phyloP scores from a whole-genome alignment of 2,329 filamentous ascomycete species.

The Monosporascus cannonballus region DNA sequence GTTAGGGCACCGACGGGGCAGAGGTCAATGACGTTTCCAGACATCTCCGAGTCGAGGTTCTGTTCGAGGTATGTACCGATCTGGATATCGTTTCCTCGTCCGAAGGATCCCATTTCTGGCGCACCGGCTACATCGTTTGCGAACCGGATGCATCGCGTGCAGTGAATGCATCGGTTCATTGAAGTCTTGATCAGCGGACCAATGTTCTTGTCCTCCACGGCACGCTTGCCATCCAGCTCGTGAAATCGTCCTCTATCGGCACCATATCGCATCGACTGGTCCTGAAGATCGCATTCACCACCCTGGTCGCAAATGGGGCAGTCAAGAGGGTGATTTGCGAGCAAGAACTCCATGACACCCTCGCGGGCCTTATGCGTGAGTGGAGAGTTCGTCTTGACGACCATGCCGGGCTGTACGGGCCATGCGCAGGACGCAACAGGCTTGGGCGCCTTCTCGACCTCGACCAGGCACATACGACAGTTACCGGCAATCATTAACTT shows the following conservation, averaged over 20 bases:
- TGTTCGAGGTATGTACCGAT: conserved; percentile 97
- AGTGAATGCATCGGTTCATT: conserved; percentile 99
- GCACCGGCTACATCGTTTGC: conserved; percentile 96
- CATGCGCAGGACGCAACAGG: conserved; percentile 97
- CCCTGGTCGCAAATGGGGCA: conserved; percentile 98
- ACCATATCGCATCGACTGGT: conserved; percentile 98
- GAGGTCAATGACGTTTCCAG: conserved; percentile 94
- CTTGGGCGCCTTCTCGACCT: conserved; percentile 94
- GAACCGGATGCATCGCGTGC: conserved; percentile 95
- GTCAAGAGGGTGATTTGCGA: conserved; percentile 93
- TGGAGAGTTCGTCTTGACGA: conserved; percentile 96
- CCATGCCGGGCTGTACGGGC: conserved; percentile 98
- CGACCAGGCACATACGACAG: conserved; percentile 98
- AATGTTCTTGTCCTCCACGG: conserved; percentile 99
- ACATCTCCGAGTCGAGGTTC: conserved; percentile 89
- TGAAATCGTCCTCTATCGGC: conserved; percentile 95
- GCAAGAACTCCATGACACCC: conserved; percentile 97
- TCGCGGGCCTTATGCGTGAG: conserved; percentile 96
- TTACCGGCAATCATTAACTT: conserved; percentile 99
- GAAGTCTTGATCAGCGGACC: conserved; percentile 97
- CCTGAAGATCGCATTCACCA: conserved; percentile 97
- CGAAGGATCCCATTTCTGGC: conserved; percentile 87
- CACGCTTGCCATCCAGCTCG: conserved; percentile 91
- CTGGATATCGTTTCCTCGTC: conserved; percentile 94
- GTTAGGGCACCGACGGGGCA: conserved; percentile 96